These are phyloP conservation scores for Pisolithus thermaeus DNA, from an alignment of 1,284 basidiomycete genomes.

Conservation along the genomic window DNA sequence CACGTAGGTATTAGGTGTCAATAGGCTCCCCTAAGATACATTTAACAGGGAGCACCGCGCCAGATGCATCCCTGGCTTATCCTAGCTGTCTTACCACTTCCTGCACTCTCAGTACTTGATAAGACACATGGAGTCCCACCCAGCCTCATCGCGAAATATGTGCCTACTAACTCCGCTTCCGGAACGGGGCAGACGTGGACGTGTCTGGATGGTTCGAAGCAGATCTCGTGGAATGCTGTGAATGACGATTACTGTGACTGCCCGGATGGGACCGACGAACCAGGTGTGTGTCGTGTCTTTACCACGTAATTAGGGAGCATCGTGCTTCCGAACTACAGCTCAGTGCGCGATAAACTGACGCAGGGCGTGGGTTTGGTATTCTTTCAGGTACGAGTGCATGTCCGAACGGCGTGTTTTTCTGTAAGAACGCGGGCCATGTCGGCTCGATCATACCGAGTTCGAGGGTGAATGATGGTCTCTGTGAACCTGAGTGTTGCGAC, in stretches of 20 bases:
- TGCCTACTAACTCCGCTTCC: conserved; percentile 31
- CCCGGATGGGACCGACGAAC: conserved; percentile 89
- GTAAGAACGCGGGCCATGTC: conserved; percentile 84
- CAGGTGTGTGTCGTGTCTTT: conserved; percentile 45
- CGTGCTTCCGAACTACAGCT: not conserved
- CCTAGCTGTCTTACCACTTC: conserved; percentile 34
- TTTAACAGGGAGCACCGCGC: too few relatives aligned
- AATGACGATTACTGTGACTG: conserved; percentile 98
- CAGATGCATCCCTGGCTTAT: conserved; percentile 43
- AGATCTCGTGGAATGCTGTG: conserved; percentile 70
- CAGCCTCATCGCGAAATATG: conserved; percentile 41
- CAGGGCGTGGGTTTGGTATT: conserved; percentile 4
- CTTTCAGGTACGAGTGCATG: conserved; percentile 81
- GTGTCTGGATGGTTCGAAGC: conserved; percentile 68
- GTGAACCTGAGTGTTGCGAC: conserved; percentile 94
- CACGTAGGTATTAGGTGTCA: not conserved
- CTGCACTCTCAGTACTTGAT: conserved; percentile 34
- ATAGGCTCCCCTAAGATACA: too few relatives aligned
- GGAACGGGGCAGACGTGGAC: conserved; percentile 45
- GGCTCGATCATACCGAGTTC: conserved; percentile 75
- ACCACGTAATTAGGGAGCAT: not conserved
- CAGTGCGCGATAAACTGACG: not conserved
- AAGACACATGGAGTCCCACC: conserved; percentile 49
- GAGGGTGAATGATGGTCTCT: conserved; percentile 92
- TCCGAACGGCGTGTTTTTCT: conserved; percentile 76